Percentiles rank a stretch among this genome's conserved stretches.
phyloP scores from a whole-genome alignment of 2,329 filamentous ascomycete species.

The Tolypocladium endophyticum region DNA sequence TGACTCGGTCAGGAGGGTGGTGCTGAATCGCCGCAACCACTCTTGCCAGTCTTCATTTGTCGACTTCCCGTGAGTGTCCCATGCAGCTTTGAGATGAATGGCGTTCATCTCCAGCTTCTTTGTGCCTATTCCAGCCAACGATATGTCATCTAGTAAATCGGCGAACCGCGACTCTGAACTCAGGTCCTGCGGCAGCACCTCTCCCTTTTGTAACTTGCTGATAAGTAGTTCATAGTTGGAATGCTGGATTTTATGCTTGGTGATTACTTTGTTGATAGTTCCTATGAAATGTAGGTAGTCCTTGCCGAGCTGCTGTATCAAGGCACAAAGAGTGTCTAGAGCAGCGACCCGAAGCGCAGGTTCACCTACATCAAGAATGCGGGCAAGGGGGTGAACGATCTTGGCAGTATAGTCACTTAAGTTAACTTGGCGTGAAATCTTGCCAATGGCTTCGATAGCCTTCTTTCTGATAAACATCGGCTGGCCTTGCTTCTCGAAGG shows the following conservation, averaged over 20 bases:
- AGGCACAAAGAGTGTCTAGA: conserved; percentile 83
- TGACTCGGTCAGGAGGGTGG: conserved; percentile 86
- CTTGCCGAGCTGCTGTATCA: conserved; percentile 91
- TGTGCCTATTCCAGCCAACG: too few species aligned
- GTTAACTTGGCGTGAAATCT: conserved; percentile 94
- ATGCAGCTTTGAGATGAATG: conserved; percentile 90
- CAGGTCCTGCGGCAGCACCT: conserved; percentile 84
- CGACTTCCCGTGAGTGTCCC: conserved; percentile 93
- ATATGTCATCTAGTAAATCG: conserved; percentile 72
- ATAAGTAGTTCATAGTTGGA: conserved; percentile 87
- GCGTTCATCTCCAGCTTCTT: conserved; percentile 97
- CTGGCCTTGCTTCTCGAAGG: conserved; percentile 83
- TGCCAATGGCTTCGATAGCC: conserved; percentile 89
- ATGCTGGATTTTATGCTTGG: conserved; percentile 71
- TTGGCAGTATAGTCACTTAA: conserved; percentile 93
- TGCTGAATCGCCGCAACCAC: conserved; percentile 94
- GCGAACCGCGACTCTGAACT: conserved; percentile 76
- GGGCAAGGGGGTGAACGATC: conserved; percentile 85
- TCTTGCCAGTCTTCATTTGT: conserved; percentile 99
- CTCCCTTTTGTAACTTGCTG: conserved; percentile 86
- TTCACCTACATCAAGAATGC: conserved; percentile 68
- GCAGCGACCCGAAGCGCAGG: conserved; percentile 66
- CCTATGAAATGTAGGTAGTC: conserved; percentile 93
- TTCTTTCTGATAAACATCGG: conserved; percentile 70
- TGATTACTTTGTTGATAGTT: conserved; percentile 80